A percentile compares a stretch with the other conserved stretches of the same genome.
Evolutionary conservation across 2,329 filamentous ascomycete genomes (phyloP).

Genomic region (Graphilbum ipis-grandicollis): DNA sequence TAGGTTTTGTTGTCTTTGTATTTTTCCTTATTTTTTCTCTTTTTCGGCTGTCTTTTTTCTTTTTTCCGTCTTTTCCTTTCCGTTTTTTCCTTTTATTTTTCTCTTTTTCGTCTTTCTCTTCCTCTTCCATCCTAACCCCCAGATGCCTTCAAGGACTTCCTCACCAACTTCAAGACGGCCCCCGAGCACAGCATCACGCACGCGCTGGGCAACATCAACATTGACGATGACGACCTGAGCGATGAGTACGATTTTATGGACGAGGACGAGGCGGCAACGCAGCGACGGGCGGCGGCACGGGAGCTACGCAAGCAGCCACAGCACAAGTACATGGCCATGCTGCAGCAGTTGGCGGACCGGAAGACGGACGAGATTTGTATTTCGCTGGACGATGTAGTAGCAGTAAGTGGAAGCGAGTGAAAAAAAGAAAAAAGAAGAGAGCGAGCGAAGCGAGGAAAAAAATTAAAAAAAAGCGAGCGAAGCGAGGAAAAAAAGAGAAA

Average conservation of each 20-base stretch:
- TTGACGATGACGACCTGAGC: conserved; percentile 62
- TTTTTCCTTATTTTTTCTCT: neutral
- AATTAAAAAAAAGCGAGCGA: neutral
- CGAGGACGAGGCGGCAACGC: conserved; percentile 47
- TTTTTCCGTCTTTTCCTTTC: too few relatives aligned
- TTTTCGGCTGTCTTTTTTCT: neutral
- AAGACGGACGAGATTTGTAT: conserved; percentile 61
- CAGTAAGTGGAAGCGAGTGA: conserved; percentile 35
- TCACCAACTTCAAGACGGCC: conserved; percentile 72
- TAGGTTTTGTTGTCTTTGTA: conserved; percentile 22
- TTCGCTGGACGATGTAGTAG: conserved; percentile 73
- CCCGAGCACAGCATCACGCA: conserved; percentile 56
- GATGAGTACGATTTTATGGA: conserved; percentile 93
- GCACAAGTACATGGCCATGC: conserved; percentile 72
- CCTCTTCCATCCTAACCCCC: neutral
- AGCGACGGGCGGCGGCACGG: conserved; percentile 30
- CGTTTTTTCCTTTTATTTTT: too few relatives aligned
- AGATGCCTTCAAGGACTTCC: conserved; percentile 78
- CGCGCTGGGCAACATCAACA: conserved; percentile 67
- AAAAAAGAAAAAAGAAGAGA: neutral
- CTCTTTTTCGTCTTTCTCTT: too few relatives aligned
- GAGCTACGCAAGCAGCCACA: conserved; percentile 39
- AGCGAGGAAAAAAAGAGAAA: neutral
- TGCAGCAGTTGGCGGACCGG: conserved; percentile 78
- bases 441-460: neutral